phyloP scores from a whole-genome alignment of 2,329 filamentous ascomycete genomes.

The Colletotrichum truncatum region DNA sequence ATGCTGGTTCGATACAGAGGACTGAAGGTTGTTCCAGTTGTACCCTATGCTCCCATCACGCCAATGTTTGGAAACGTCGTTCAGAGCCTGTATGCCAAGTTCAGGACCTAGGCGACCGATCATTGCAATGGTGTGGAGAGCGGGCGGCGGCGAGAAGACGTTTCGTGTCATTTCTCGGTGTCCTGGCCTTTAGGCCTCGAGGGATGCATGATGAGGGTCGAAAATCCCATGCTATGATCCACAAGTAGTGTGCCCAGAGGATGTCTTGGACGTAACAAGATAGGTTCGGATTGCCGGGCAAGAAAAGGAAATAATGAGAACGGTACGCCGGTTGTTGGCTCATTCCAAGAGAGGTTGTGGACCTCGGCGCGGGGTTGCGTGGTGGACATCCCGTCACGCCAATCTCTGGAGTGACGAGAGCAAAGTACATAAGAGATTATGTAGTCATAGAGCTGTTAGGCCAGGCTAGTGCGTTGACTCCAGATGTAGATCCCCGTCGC shows the following conservation, averaged over 20 bases:
- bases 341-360: conserved; percentile 27
- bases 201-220: conserved; percentile 23
- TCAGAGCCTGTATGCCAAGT: not conserved
- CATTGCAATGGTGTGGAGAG: not conserved
- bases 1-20: not conserved
- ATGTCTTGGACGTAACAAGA: conserved; percentile 21
- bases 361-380: conserved; percentile 30
- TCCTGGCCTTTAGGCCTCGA: conserved; percentile 3
- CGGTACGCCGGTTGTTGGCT: conserved; percentile 23
- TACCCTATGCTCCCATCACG: not conserved
- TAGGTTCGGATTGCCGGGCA: conserved; percentile 24
- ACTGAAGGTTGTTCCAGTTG: not conserved
- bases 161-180: conserved; percentile 17
- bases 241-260: conserved; percentile 21
- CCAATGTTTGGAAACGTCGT: not conserved
- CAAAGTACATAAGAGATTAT: not conserved
- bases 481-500: not conserved
- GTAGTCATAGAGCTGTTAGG: too few relatives aligned
- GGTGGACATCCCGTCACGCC: conserved; percentile 2
- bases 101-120: not conserved
- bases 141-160: not conserved
- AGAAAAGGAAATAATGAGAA: conserved; percentile 26
- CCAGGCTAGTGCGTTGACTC: not conserved
- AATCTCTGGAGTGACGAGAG: conserved; percentile 5
- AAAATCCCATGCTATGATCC: conserved; percentile 9